These are phyloP conservation scores for Phytomonas serpens DNA, from an alignment of 208 protist genomes.

Conservation along the genomic window DNA sequence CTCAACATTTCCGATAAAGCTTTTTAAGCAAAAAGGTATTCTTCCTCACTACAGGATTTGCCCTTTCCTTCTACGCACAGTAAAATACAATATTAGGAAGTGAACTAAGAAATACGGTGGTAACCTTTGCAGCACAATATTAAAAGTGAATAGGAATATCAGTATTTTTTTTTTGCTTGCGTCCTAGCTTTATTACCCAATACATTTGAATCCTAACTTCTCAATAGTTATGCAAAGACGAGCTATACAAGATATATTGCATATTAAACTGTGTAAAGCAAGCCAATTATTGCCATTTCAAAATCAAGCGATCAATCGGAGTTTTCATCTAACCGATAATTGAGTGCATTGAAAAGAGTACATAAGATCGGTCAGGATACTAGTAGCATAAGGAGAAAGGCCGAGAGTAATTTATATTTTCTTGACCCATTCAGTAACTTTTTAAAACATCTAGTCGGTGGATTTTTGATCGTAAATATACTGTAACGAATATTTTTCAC, in stretches of 20 bases:
- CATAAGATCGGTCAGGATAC: neutral
- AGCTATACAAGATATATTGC: neutral
- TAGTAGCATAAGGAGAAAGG: neutral
- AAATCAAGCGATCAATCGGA: neutral
- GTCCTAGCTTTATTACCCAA: slow-evolving; percentile 4
- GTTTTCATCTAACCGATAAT: neutral
- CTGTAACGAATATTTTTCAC: neutral
- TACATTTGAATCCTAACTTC: slow-evolving; percentile 11
- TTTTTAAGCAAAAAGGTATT: slow-evolving; percentile 1
- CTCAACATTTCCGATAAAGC: neutral
- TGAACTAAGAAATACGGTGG: neutral
- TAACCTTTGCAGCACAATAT: neutral
- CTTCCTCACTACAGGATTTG: slow-evolving; percentile 8
- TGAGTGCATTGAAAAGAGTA: neutral
- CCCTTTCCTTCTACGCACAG: slow-evolving; percentile 8
- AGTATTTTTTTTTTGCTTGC: slow-evolving; percentile 7
- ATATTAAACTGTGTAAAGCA: neutral
- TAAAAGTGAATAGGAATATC: neutral
- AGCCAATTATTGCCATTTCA: neutral
- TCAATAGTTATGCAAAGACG: slow-evolving; percentile 3
- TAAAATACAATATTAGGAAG: neutral
- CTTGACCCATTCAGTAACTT: neutral
- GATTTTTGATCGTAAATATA: neutral
- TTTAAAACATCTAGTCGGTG: neutral
- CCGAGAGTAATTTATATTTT: neutral